Evolutionary conservation across 306 rosid species (phyloP), one percentile per base, ranked within the genome.

Genomic region (Medicago ruthenica): DNA sequence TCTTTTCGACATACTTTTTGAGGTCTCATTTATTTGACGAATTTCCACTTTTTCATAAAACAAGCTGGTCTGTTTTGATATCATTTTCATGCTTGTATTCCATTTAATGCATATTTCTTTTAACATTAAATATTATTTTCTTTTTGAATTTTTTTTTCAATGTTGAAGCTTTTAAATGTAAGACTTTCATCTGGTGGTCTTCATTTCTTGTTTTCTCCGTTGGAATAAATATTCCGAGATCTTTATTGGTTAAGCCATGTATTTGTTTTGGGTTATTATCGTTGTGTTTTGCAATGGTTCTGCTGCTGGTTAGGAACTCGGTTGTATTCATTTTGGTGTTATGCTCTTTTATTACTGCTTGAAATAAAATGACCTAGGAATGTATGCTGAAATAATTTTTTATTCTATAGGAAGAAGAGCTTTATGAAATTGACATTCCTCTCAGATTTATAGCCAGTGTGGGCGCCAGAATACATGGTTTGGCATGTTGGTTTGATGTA

Each of bases 401-500:
- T 5, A 27, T 72, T 75, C 65, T 73, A 78, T 81, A 92, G 97
- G 98, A 94, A 86, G 98, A 94, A 71, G 92, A 88, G 0, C 79
- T 94, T 71, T 94, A 88, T 86, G 97, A 94, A 84, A 82, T 94
- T 39, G 97, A 94, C 70, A 76, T 94, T 85, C 97, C 98, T 51
- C 75, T 94, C 74, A 92, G 79, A 81, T 94, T 92, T 74, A 59
- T 73, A 14, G 91, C 97, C 48, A 71, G 92, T 53, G 95, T 92
- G 71, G 93, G 96, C 73, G 80, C 98, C 53, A 89, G 98, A 87
- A 91, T 94, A 63, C 98, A 94, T 81, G 98, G 98, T 55, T 70
- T 94, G 80, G 98, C 98, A 9, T 94, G 98, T 83, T 94, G 98
- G 98, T 94, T 94, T 61, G 98, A 94, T 79, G 98, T 94, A 63